Evolutionary conservation across 345 rosid genomes (phyloP), one percentile per base, ranked within the genome.

Genomic region (Odontarrhena argentea): DNA sequence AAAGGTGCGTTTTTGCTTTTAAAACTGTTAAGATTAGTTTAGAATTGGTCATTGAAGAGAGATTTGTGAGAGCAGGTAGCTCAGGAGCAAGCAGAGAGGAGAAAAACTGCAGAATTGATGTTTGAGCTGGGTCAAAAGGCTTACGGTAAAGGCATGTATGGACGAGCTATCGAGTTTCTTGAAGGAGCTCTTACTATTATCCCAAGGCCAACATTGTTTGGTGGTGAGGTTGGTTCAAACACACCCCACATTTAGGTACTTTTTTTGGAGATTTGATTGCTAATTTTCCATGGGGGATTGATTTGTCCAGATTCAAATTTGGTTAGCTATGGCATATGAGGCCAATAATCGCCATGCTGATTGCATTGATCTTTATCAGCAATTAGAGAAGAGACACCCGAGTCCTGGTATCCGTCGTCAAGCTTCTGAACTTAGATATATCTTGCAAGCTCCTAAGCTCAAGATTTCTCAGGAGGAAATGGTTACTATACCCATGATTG

Each of bases 281-380:
- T 73, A 58, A 72, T 72, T 41, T 42, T 64, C 9, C 24, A 1
- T 45, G 48, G 49, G 57, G 55, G 32, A 43, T 50, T 58, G 55
- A 37, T 54, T 45, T 71, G 67, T 18, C 67, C 84, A 93, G 97
- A 90, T 93, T 74, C 98, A 93, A 78, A 88, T 93, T 76, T 93
- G 98, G 98, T 78, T 93, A 53, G 98, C 94, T 26, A 90, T 93
- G 98, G 98, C 97, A 49, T 93, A 93, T 53, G 98, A 90, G 76
- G 97, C 98, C 52, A 90, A 86, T 73, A 85, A 86, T 58, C 94
- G 97, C 47, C 97, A 88, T 18, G 69, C 64, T 5, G 97, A 93
- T 72, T 90, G 98, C 82, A 90, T 93, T 71, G 84, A 79, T 60
- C 94, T 93, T 71, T 93, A 90, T 83, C 78, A 63, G 77, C 92